phyloP scores from a whole-genome alignment of 257 asterid species.

The Solanum chilense region DNA sequence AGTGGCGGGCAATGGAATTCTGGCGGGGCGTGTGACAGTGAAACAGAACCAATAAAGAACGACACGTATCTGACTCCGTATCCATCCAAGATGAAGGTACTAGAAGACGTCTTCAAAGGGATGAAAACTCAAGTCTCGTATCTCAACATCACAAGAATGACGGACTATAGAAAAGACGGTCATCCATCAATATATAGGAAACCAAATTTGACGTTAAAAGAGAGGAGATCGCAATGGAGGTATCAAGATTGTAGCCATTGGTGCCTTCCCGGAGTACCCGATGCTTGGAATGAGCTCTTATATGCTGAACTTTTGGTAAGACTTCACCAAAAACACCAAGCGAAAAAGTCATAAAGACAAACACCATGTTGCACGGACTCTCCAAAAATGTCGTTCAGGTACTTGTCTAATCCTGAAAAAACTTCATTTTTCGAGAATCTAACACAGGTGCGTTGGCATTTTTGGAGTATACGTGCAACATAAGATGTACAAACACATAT shows the following conservation, averaged over 20 bases:
- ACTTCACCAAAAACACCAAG: constrained; percentile 10
- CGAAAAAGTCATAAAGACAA: not conserved
- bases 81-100: constrained; percentile 43
- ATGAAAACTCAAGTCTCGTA: constrained; percentile 52
- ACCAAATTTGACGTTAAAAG: constrained; percentile 16
- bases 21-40: constrained; percentile 60
- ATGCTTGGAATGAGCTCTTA: constrained; percentile 61
- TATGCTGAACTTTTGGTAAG: constrained; percentile 43
- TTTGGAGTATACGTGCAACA: not conserved
- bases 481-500: not conserved
- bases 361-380: not conserved
- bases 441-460: not conserved
- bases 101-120: constrained; percentile 36
- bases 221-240: constrained; percentile 23
- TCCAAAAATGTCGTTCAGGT: not conserved
- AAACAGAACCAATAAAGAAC: constrained; percentile 60
- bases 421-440: not conserved
- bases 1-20: constrained; percentile 85
- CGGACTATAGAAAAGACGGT: constrained; percentile 62
- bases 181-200: constrained; percentile 62
- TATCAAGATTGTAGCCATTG: constrained; percentile 74
- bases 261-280: constrained; percentile 83
- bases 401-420: not conserved
- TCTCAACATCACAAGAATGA: constrained; percentile 49
- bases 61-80: constrained; percentile 40